Evolutionary conservation across 75 land plant genomes (phyloP).

Genomic region (Sequoiadendron giganteum): DNA sequence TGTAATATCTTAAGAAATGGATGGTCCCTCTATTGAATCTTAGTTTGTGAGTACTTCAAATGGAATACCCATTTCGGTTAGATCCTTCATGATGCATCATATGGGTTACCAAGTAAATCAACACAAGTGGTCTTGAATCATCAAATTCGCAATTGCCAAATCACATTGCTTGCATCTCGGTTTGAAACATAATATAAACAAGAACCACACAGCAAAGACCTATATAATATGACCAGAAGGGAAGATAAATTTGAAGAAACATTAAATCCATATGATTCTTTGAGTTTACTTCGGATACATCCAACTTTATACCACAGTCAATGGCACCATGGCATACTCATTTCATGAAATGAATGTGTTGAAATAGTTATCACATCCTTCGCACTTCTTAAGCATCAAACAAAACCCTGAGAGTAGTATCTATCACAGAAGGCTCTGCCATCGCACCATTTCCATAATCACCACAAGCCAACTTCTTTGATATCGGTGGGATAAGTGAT

Average conservation of each 20-base stretch:
- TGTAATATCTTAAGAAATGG: neutral
- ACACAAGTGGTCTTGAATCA: neutral
- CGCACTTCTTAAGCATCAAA: neutral
- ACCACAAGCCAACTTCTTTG: conserved; percentile 90
- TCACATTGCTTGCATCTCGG: neutral
- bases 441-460: conserved; percentile 96
- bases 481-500: conserved; percentile 71
- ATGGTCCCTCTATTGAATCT: neutral
- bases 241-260: neutral
- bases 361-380: neutral
- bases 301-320: neutral
- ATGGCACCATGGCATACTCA: neutral
- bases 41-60: neutral
- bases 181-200: conserved; percentile 7
- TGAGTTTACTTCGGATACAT: neutral
- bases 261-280: neutral
- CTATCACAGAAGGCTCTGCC: conserved; percentile 87
- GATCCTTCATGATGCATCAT: neutral
- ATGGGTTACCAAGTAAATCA: neutral
- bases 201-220: neutral
- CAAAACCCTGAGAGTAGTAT: conserved; percentile 52
- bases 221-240: neutral
- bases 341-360: neutral
- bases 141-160: neutral
- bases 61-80: neutral